Percentiles rank a stretch among this genome's conserved stretches.
phyloP scores from a whole-genome alignment of 2,329 filamentous ascomycete species.

The Cladorrhinum sp. region DNA sequence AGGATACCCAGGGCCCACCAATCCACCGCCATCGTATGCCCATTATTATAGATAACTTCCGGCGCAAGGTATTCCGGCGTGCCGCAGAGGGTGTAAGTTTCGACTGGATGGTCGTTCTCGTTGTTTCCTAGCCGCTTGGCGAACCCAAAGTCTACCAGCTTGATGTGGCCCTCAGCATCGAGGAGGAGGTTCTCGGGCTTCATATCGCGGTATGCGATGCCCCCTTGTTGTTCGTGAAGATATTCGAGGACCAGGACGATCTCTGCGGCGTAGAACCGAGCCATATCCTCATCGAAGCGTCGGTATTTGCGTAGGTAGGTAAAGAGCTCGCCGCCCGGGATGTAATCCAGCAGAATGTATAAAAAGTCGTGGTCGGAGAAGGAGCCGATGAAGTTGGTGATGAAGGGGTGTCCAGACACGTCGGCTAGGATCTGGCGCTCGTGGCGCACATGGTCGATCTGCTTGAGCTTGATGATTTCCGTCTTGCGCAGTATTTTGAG shows the following conservation, averaged over 20 bases:
- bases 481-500: slow-evolving; percentile 75
- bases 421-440: slow-evolving; percentile 75
- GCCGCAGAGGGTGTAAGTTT: slow-evolving; percentile 81
- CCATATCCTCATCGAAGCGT: slow-evolving; percentile 74
- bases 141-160: slow-evolving; percentile 82
- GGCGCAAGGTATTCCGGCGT: slow-evolving; percentile 82
- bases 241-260: slow-evolving; percentile 80
- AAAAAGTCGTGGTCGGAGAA: slow-evolving; percentile 77
- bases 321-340: slow-evolving; percentile 81
- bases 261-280: slow-evolving; percentile 80
- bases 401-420: slow-evolving; percentile 78
- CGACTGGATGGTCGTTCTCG: slow-evolving; percentile 47
- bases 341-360: slow-evolving; percentile 81
- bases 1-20: slow-evolving; percentile 86
- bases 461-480: slow-evolving; percentile 76
- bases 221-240: slow-evolving; percentile 73
- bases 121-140: slow-evolving; percentile 69
- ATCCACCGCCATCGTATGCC: slow-evolving; percentile 72
- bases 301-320: slow-evolving; percentile 75
- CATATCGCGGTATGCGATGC: slow-evolving; percentile 75
- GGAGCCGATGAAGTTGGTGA: slow-evolving; percentile 72
- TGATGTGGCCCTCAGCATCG: slow-evolving; percentile 74
- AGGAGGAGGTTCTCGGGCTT: slow-evolving; percentile 82
- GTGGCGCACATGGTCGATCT: slow-evolving; percentile 82
- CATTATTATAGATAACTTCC: slow-evolving; percentile 81